Evolutionary conservation across 169 alveolate species (phyloP).

Genomic region (Plasmodium knowlesi): DNA sequence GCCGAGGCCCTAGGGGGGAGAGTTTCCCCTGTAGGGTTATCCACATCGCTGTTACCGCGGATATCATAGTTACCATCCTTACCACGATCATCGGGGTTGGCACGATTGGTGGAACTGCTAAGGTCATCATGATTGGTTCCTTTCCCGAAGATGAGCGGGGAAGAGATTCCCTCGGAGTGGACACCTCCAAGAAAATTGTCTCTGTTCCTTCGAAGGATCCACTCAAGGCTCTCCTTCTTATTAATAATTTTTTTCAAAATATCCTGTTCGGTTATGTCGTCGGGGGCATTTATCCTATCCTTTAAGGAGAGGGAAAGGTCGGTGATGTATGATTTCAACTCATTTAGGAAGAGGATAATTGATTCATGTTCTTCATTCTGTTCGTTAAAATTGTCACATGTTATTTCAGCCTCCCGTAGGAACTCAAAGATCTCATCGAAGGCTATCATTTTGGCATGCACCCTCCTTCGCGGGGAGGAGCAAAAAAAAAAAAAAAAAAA

Average conservation of each 20-base stretch:
- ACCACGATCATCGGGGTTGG: not conserved
- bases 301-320: slow-evolving; percentile 31
- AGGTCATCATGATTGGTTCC: not conserved
- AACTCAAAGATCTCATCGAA: slow-evolving; percentile 64
- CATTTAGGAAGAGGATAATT: slow-evolving; percentile 26
- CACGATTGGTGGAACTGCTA: not conserved
- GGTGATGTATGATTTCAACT: slow-evolving; percentile 21
- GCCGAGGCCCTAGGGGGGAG: not conserved
- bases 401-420: slow-evolving; percentile 39
- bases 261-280: slow-evolving; percentile 15
- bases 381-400: slow-evolving; percentile 59
- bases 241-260: slow-evolving; percentile 51
- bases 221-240: slow-evolving; percentile 30
- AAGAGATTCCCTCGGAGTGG: not conserved
- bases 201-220: slow-evolving; percentile 7
- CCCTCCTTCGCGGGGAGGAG: not conserved
- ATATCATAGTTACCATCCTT: too few relatives aligned
- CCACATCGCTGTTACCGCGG: not conserved
- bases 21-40: not conserved
- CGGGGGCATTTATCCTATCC: slow-evolving; percentile 6
- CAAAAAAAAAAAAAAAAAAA: not conserved
- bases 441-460: slow-evolving; percentile 1
- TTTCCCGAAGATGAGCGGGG: not conserved
- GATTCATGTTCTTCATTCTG: slow-evolving; percentile 32
- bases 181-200: not conserved